Evolutionary conservation across 768 basidiomycete species (phyloP), one percentile per base, ranked within the genome.

Genomic region (Hericium coralloides): DNA sequence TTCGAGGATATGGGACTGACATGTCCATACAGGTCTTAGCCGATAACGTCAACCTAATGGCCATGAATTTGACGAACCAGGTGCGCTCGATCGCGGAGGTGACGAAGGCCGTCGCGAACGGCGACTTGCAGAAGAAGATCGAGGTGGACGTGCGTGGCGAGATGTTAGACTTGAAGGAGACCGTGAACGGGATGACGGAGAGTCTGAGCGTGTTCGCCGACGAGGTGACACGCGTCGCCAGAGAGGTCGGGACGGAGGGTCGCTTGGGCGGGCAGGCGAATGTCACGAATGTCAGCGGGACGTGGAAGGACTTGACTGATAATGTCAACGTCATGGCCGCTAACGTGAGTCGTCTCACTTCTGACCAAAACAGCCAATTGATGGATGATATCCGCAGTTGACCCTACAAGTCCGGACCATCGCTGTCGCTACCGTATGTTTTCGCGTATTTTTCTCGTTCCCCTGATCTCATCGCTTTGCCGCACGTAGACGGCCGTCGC

Each of bases 201-300:
- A 84, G 82, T 66, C 68, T 92, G 70, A 89, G 86, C 63, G 76
- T 90, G 43, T 92, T 93, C 68, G 91, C 91, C 0, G 87, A 88
- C 64, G 89, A 92, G 71, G 83, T 84, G 56, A 83, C 83, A 31
- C 76, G 94, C 55, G 95, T 98, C 31, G 97, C 95, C 3, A 81
- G 92, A 61, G 94, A 98, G 72, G 97, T 98, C 67, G 97, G 97
- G 26, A 98, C 95, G 8, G 97, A 98, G 68, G 97, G 95, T 37
- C 80, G 85, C 63, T 77, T 98, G 65, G 97, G 95, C 52, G 95
- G 95, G 10, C 95, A 95, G 65, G 97, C 95, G 0, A 80, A 86
- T 55, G 97, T 98, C 38, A 87, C 86, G 60, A 91, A 93, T 66
- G 92, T 99, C 48, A 91, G 92, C 58, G 97, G 97, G 51, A 95